Evolutionary conservation across 2,329 filamentous ascomycete species (phyloP), one percentile per base, ranked within the genome.

Genomic region (Trichoderma sp.): DNA sequence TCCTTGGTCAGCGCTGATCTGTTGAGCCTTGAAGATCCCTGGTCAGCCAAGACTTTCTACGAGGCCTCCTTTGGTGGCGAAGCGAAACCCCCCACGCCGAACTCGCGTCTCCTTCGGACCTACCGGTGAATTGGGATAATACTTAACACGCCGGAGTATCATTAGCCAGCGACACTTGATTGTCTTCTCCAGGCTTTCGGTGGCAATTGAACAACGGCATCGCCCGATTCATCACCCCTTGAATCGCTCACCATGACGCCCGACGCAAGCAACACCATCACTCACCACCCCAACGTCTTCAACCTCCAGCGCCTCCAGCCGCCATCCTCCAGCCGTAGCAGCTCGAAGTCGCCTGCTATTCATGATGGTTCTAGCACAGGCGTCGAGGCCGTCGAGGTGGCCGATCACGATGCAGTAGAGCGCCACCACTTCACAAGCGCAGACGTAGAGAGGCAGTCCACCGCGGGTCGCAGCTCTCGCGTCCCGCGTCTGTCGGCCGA

Each of bases 401-500:
- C 73, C 13, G 81, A 83, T 4, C 78, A 80, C 9, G 81, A 83
- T 32, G 75, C 83, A 39, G 79, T 84, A 15, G 82, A 82, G 73
- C 84, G 85, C 66, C 84, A 86, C 72, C 76, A 78, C 23, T 79
- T 81, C 17, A 78, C 80, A 57, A 74, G 77, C 23, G 80, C 78
- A 23, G 86, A 88, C 66, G 81, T 88, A 58, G 87, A 89, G 78
- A 83, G 82, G 74, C 85, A 87, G 75, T 75, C 80, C 43, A 81
- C 81, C 1, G 75, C 78, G 15, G 78, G 78, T 34, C 75, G 75
- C 47, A 77, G 74, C n/a, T 77, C 85, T 57, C 84, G 84, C 50
- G 81, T 88, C 8, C 90, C 91, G 0, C 85, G 85, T 9, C 88
- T 91, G 77, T 88, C 85, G 23, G 80, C 82, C 30, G 89, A 91